Evolutionary conservation across 2,329 filamentous ascomycete genomes (phyloP).

Genomic region (Exophiala oligosperma): DNA sequence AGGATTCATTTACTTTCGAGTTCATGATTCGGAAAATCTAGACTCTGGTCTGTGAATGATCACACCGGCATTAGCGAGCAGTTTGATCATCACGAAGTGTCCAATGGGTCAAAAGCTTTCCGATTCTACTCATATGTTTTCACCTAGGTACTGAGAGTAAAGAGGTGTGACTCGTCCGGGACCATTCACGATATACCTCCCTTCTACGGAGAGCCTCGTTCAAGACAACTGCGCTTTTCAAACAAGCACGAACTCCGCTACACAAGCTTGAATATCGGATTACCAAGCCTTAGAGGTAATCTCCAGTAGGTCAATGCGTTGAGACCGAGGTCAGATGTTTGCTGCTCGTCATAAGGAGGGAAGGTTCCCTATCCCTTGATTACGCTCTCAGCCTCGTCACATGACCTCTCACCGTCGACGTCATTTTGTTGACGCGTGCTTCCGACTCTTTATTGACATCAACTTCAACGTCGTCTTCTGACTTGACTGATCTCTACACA

Average conservation of each 20-base stretch:
- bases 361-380: background rate
- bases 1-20: no score
- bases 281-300: background rate
- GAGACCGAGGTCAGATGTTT: no score
- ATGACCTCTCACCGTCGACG: conserved; percentile 10
- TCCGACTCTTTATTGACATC: background rate
- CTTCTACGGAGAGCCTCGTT: background rate
- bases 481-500: background rate
- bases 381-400: background rate
- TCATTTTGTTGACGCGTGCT: conserved; percentile 7
- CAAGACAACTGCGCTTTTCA: background rate
- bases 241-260: background rate
- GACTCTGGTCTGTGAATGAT: no score
- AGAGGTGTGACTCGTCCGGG: background rate
- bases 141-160: background rate
- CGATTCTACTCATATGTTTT: background rate
- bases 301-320: no score
- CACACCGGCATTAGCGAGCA: no score
- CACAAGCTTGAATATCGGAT: background rate
- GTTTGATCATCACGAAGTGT: background rate
- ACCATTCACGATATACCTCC: background rate
- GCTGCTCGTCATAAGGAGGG: no score
- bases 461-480: background rate
- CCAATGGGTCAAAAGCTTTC: background rate
- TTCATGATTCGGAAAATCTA: no score